Percentiles rank a stretch among this genome's conserved stretches.
Conservation (phyloP, 192 early-diverging fungal species). For the Podochytrium sp. region DNA sequence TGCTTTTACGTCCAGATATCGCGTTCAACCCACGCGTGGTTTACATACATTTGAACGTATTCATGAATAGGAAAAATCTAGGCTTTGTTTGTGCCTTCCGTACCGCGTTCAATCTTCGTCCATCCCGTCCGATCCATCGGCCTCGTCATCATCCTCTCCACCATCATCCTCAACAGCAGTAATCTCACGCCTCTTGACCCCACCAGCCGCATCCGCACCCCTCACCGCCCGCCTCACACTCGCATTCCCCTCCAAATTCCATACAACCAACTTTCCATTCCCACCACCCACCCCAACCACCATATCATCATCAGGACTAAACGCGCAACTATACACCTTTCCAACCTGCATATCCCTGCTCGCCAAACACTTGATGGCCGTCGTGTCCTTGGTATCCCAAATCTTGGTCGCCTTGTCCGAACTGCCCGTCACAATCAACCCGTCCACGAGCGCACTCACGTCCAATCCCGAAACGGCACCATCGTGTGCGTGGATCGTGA, state of each 20-base stretch:
- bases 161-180: slow-evolving; percentile 21
- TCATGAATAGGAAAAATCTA: no score
- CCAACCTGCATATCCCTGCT: slow-evolving; percentile 83
- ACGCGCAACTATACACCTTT: slow-evolving; percentile 82
- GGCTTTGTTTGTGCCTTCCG: no score
- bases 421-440: slow-evolving; percentile 89
- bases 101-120: slow-evolving; percentile 32
- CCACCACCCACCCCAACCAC: slow-evolving; percentile 86
- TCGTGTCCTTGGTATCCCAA: slow-evolving; percentile 81
- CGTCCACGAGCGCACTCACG: slow-evolving; percentile 75
- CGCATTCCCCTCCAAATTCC: slow-evolving; percentile 92
- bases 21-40: no score
- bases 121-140: slow-evolving; percentile 9
- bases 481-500: slow-evolving; percentile 93
- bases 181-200: not conserved
- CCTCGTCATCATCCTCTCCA: slow-evolving; percentile 14
- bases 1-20: no score
- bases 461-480: slow-evolving; percentile 86
- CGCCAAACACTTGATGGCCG: slow-evolving; percentile 77
- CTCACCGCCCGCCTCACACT: slow-evolving; percentile 61
- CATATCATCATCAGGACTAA: slow-evolving; percentile 94
- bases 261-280: slow-evolving; percentile 86
- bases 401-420: slow-evolving; percentile 91
- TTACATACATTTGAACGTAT: no score
- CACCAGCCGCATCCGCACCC: slow-evolving; percentile 14